These are phyloP conservation scores for Annulohypoxylon moriforme DNA, from an alignment of 495 filamentous ascomycete genomes.

Conservation along the genomic window DNA sequence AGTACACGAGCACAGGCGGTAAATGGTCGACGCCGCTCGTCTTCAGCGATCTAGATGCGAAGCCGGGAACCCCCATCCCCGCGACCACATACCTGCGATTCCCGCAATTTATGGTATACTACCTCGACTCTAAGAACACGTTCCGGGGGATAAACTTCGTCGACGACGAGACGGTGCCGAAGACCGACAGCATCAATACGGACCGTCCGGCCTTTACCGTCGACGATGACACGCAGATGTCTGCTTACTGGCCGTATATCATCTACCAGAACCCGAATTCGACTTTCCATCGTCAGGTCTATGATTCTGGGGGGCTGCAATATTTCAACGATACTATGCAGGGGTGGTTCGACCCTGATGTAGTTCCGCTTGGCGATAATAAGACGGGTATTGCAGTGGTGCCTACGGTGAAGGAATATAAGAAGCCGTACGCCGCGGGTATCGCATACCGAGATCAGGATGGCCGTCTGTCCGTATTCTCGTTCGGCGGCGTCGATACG, in stretches of 20 bases:
- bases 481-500: constrained; percentile 34
- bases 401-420: constrained; percentile 13
- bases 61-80: constrained; percentile 34
- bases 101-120: constrained; percentile 35
- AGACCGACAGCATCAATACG: constrained; percentile 26
- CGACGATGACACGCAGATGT: constrained; percentile 13
- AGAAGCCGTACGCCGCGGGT: constrained; percentile 20
- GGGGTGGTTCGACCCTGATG: constrained; percentile 12
- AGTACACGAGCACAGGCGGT: constrained; percentile 21
- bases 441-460: constrained; percentile 34
- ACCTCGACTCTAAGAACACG: constrained; percentile 19
- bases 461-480: constrained; percentile 30
- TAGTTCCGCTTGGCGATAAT: constrained; percentile 17
- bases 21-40: constrained; percentile 23
- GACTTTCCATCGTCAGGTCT: constrained; percentile 30
- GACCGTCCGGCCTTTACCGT: constrained; percentile 6
- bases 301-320: background rate
- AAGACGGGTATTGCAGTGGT: constrained; percentile 24
- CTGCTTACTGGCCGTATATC: constrained; percentile 35
- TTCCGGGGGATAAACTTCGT: constrained; percentile 33
- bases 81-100: constrained; percentile 13
- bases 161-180: constrained; percentile 33
- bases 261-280: constrained; percentile 25
- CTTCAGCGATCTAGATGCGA: constrained; percentile 20
- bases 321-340: constrained; percentile 34